These are phyloP conservation scores for Aspergillus coremiiformis DNA, from an alignment of 495 filamentous ascomycete species.

Conservation along the genomic window DNA sequence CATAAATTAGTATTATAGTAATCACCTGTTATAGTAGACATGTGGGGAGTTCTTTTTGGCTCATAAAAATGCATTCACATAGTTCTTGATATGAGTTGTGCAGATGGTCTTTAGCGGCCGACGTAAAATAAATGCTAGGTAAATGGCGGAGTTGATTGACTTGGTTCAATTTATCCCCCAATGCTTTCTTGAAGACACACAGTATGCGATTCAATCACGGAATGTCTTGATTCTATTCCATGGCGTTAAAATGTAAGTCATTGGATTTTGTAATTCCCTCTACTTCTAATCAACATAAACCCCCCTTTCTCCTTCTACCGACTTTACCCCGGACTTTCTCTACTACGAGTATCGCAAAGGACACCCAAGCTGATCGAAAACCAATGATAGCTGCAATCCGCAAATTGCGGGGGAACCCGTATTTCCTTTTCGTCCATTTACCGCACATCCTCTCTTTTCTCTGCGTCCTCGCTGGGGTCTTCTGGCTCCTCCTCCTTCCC, in stretches of 20 bases:
- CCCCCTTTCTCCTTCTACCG: not conserved
- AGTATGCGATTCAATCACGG: slow-evolving; percentile 14
- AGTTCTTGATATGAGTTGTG: slow-evolving; percentile 10
- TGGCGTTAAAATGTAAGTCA: slow-evolving; percentile 40
- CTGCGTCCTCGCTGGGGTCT: slow-evolving; percentile 82
- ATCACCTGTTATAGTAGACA: slow-evolving; percentile 8
- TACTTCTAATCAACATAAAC: no score
- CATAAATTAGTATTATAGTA: slow-evolving; percentile 23
- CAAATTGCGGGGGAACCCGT: slow-evolving; percentile 39
- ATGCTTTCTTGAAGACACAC: no score
- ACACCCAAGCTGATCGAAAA: slow-evolving; percentile 18
- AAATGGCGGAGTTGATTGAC: not conserved
- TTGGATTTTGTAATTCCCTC: no score
- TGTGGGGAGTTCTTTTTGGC: slow-evolving; percentile 8
- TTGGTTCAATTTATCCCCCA: no score
- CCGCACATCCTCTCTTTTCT: slow-evolving; percentile 59
- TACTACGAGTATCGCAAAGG: slow-evolving; percentile 12
- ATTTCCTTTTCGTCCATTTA: slow-evolving; percentile 34
- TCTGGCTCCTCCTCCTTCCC: slow-evolving; percentile 89
- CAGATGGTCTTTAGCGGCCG: slow-evolving; percentile 21
- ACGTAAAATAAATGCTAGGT: slow-evolving; percentile 19
- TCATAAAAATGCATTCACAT: slow-evolving; percentile 13
- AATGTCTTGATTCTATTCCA: slow-evolving; percentile 20
- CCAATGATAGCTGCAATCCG: slow-evolving; percentile 32
- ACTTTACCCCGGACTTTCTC: slow-evolving; percentile 15